phyloP scores from a whole-genome alignment of 495 filamentous ascomycete genomes.

The Aspergillus funiculosus region DNA sequence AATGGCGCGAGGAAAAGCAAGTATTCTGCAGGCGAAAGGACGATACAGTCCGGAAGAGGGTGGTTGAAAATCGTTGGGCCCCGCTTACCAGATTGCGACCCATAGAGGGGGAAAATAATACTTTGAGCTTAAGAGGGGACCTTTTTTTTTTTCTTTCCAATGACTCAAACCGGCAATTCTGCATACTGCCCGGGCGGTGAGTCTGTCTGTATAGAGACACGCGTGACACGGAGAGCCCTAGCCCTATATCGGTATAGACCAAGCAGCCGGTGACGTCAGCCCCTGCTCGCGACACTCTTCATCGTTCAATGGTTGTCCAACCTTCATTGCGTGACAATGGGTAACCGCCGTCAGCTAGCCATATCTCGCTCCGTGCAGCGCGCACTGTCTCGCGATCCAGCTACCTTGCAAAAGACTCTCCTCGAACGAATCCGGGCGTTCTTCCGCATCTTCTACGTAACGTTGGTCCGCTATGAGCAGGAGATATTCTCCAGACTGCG shows the following conservation, averaged over 20 bases:
- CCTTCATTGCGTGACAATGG: slow-evolving; percentile 18
- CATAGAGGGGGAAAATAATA: slow-evolving; percentile 32
- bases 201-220: slow-evolving; percentile 11
- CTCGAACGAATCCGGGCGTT: slow-evolving; percentile 30
- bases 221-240: slow-evolving; percentile 15
- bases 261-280: background rate
- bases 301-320: background rate
- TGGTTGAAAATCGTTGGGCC: slow-evolving; percentile 38
- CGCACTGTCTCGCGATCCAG: slow-evolving; percentile 30
- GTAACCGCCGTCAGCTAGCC: slow-evolving; percentile 27
- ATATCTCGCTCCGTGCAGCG: slow-evolving; percentile 32
- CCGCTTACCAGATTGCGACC: slow-evolving; percentile 41
- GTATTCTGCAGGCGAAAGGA: slow-evolving; percentile 14
- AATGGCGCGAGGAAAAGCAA: slow-evolving; percentile 13
- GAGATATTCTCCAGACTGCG: slow-evolving; percentile 29
- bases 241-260: background rate
- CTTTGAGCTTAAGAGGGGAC: slow-evolving; percentile 19
- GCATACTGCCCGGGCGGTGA: slow-evolving; percentile 30
- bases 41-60: slow-evolving; percentile 20
- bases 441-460: slow-evolving; percentile 32
- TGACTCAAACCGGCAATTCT: slow-evolving; percentile 29
- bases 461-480: slow-evolving; percentile 28
- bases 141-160: slow-evolving; percentile 27
- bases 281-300: background rate
- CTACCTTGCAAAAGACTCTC: slow-evolving; percentile 22